Percentiles rank a stretch among this genome's conserved stretches.
Conservation (phyloP, 306 rosid species). For the Citrullus mucosospermus region DNA sequence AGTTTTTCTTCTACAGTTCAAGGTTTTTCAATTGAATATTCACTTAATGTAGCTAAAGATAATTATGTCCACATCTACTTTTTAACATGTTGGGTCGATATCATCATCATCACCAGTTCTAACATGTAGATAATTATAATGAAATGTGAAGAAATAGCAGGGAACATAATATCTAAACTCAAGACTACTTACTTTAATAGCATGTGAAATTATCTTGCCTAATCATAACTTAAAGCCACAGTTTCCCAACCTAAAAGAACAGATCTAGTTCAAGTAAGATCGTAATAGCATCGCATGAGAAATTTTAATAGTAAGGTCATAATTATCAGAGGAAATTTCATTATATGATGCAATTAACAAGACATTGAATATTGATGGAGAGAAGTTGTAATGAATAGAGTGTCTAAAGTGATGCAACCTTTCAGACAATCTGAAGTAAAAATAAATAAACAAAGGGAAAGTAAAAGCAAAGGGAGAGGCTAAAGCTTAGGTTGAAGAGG, state of each 20-base stretch:
- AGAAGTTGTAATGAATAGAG: slow-evolving; percentile 18
- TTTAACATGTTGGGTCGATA: not conserved
- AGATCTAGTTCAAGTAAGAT: no score
- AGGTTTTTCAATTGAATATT: not conserved
- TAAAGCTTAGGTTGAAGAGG: slow-evolving; percentile 5
- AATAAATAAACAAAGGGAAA: slow-evolving; percentile 14
- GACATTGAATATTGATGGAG: not conserved
- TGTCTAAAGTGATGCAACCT: slow-evolving; percentile 77
- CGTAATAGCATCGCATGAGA: not conserved
- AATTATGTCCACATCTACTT: not conserved
- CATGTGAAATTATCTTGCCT: not conserved
- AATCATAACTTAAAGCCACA: no score
- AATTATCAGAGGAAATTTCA: not conserved
- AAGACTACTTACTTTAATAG: not conserved
- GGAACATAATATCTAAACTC: not conserved
- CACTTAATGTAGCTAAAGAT: slow-evolving; percentile 1
- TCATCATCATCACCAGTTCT: not conserved
- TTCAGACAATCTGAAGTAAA: slow-evolving; percentile 48
- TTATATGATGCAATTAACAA: not conserved
- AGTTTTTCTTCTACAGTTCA: not conserved
- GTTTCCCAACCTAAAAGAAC: no score
- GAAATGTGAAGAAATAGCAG: not conserved
- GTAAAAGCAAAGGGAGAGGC: slow-evolving; percentile 11
- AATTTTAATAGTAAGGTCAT: no score
- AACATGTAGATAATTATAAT: not conserved